These are phyloP conservation scores for Vigna mungo DNA, from an alignment of 306 rosid species.

Conservation along the genomic window DNA sequence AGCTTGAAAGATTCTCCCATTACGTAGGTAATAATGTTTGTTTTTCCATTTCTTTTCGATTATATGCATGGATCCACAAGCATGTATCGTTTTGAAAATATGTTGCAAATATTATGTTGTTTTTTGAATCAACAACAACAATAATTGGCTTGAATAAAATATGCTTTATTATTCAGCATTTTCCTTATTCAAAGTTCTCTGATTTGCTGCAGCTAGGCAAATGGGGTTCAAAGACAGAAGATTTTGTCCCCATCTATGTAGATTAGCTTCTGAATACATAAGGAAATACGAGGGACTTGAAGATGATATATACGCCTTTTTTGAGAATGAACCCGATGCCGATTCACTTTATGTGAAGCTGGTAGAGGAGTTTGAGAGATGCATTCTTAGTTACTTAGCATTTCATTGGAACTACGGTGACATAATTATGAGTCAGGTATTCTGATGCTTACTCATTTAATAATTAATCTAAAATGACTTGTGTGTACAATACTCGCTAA, in stretches of 20 bases:
- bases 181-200: slow-evolving; percentile 15
- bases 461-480: neutral
- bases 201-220: slow-evolving; percentile 85
- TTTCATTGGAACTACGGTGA: slow-evolving; percentile 92
- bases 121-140: neutral
- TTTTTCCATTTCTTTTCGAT: neutral
- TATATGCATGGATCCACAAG: slow-evolving; percentile 15
- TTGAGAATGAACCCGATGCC: slow-evolving; percentile 71
- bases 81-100: slow-evolving; percentile 1
- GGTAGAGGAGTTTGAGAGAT: slow-evolving; percentile 97
- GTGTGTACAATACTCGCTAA: neutral
- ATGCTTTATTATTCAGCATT: slow-evolving; percentile 5
- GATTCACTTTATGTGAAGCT: slow-evolving; percentile 94
- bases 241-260: slow-evolving; percentile 79
- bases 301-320: slow-evolving; percentile 82
- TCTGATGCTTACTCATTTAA: neutral
- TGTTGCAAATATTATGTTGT: neutral
- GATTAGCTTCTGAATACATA: slow-evolving; percentile 85
- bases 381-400: slow-evolving; percentile 93
- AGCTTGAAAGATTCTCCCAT: slow-evolving; percentile 87
- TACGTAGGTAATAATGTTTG: slow-evolving; percentile 77
- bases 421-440: slow-evolving; percentile 85
- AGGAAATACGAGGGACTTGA: slow-evolving; percentile 79
- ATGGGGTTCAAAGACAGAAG: slow-evolving; percentile 86
- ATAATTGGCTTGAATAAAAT: slow-evolving; percentile 6